These are phyloP conservation scores for Ricinus communis DNA, from an alignment of 345 rosid species.

Conservation along the genomic window DNA sequence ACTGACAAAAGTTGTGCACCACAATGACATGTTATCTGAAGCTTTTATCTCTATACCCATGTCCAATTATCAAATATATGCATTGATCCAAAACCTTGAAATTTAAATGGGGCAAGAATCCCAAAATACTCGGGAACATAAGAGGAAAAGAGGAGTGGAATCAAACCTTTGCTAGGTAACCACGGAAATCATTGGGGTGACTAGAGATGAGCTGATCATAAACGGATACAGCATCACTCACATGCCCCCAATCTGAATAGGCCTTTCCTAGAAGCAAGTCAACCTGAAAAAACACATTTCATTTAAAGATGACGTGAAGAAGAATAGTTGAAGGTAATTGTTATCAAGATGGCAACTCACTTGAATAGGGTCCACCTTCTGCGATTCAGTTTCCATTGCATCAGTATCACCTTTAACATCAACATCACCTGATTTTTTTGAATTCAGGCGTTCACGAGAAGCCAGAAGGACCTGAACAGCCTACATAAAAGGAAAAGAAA, in stretches of 20 bases:
- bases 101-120: background rate
- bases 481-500: conserved; percentile 39
- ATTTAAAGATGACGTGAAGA: background rate
- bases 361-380: conserved; percentile 63
- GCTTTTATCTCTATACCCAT: too few relatives aligned
- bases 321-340: background rate
- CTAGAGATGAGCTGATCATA: conserved; percentile 73
- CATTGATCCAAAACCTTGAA: background rate
- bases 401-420: conserved; percentile 32
- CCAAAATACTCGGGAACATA: background rate
- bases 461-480: conserved; percentile 76
- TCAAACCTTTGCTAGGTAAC: conserved; percentile 88
- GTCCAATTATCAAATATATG: background rate
- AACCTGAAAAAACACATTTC: conserved; percentile 47
- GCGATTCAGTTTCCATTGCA: conserved; percentile 30
- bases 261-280: conserved; percentile 95
- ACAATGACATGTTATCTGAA: too few relatives aligned
- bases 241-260: conserved; percentile 87
- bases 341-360: conserved; percentile 33
- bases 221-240: conserved; percentile 86
- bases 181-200: conserved; percentile 86
- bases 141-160: background rate
- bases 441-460: conserved; percentile 51
- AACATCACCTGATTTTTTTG: conserved; percentile 36
- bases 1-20: too few relatives aligned